Evolutionary conservation across 2,329 filamentous ascomycete species (phyloP), one percentile per base, ranked within the genome.

Genomic region (Cladosporium velox): DNA sequence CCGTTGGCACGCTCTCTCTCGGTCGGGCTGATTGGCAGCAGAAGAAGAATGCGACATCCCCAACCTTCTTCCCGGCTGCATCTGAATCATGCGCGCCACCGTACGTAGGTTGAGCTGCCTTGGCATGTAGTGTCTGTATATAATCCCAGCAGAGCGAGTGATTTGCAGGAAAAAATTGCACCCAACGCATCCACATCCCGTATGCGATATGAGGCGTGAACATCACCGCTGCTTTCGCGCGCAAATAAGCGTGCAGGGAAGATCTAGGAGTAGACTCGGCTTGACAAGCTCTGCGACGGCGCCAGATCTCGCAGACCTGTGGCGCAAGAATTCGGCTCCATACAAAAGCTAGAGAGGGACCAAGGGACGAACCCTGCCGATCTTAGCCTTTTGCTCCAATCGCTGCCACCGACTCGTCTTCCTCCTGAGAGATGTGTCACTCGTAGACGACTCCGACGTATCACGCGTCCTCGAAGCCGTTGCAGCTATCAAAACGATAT

Each of bases 141-240:
- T 24, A 47, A 47, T 47, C 41, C 41, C 41, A 47, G 41, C 41
- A 24, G 41, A 34, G 52, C 52, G 18, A 34, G 18, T 55, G 52
- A 32, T 55, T 55, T 58, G 34, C 55, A 58, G 41, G 32, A 35
- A 38, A 58, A 58, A 58, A 24, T 24, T 47, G 47, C 47, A 54
- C 59, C 59, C 44, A 47, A 32, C 59, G 59, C 59, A 62, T 52
- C 44, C 47, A 62, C 59, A 62, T 62, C 44, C 59, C 59, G 59
- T 38, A 52, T 52, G 44, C 59, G 47, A 62, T 41, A 52, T 62
- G 24, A 35, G 18, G 44, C n/a, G 34, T 52, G 59, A 34, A 51
- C 28, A 62, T 52, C 59, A 41, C 59, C 28, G 59, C 59, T 30
- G 57, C 41, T 32, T 32, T 21, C 58, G 58, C 58, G 58, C 58